Evolutionary conservation across 2,329 filamentous ascomycete genomes (phyloP).

Genomic region (Talaromyces sp.): DNA sequence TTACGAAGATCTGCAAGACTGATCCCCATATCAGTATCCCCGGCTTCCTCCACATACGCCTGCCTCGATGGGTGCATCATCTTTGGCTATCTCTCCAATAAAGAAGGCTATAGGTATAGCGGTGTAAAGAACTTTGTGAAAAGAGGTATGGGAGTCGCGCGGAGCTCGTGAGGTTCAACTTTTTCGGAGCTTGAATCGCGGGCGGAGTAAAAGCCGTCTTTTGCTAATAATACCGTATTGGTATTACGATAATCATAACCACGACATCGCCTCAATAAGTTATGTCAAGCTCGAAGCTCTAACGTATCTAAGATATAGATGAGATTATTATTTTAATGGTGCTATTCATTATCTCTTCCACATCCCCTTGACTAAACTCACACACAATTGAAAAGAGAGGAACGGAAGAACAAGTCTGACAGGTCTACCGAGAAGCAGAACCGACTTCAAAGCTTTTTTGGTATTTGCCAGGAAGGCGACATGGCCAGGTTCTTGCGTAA

Average conservation of each 20-base stretch:
- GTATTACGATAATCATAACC: slow-evolving; percentile 4
- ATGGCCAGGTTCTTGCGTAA: neutral
- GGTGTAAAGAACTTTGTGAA: neutral
- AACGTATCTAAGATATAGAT: neutral
- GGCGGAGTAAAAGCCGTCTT: neutral
- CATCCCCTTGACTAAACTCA: neutral
- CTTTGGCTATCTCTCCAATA: slow-evolving; percentile 23
- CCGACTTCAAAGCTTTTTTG: neutral
- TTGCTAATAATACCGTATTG: slow-evolving; percentile 4
- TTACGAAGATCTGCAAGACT: slow-evolving; percentile 62
- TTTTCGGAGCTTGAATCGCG: slow-evolving; percentile 8
- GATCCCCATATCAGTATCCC: slow-evolving; percentile 56
- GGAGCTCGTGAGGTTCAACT: slow-evolving; percentile 1
- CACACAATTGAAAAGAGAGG: neutral
- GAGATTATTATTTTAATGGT: neutral
- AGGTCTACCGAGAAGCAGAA: neutral
- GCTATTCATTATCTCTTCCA: neutral
- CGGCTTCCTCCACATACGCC: slow-evolving; percentile 84
- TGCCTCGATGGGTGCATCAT: slow-evolving; percentile 82
- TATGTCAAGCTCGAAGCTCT: neutral
- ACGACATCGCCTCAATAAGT: neutral
- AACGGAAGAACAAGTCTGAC: neutral
- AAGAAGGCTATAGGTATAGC: neutral
- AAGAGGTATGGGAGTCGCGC: neutral
- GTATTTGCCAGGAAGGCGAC: neutral